Percentiles rank a stretch among this genome's conserved stretches.
Evolutionary conservation across 2,329 filamentous ascomycete genomes (phyloP).

Genomic region (Aspergillus novofumigatus): DNA sequence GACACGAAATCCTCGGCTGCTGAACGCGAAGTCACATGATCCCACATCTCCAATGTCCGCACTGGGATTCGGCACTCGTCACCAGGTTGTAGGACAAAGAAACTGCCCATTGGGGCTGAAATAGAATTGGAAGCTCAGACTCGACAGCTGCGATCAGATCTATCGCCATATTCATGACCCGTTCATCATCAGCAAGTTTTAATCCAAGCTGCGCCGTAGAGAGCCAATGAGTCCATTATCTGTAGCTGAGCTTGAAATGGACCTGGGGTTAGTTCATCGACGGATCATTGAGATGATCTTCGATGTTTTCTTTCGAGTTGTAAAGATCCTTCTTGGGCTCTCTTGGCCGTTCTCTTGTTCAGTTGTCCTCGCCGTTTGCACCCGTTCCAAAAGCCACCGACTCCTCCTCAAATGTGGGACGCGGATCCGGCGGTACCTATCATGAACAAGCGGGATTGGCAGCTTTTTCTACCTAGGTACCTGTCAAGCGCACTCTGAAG

Average conservation of each 20-base stretch:
- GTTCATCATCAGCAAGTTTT: neutral
- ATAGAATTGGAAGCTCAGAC: neutral
- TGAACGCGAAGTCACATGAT: constrained; percentile 32
- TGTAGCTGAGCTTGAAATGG: neutral
- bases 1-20: constrained; percentile 17
- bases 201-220: neutral
- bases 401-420: constrained; percentile 22
- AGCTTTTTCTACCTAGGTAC: constrained; percentile 5
- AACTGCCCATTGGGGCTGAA: neutral
- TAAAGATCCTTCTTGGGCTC: neutral
- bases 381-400: constrained; percentile 25
- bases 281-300: neutral
- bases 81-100: neutral
- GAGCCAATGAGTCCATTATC: neutral
- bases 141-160: neutral
- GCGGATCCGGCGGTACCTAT: constrained; percentile 32
- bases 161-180: neutral
- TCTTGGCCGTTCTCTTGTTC: constrained; percentile 5
- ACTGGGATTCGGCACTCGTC: constrained; percentile 3
- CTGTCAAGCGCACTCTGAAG: constrained; percentile 6
- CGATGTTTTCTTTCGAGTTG: neutral
- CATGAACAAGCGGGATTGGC: constrained; percentile 19
- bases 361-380: constrained; percentile 15
- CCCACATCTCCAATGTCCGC: neutral
- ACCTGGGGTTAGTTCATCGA: neutral